Evolutionary conservation across 805 yeast genomes (phyloP).

Genomic region (Pichia paraexigua): DNA sequence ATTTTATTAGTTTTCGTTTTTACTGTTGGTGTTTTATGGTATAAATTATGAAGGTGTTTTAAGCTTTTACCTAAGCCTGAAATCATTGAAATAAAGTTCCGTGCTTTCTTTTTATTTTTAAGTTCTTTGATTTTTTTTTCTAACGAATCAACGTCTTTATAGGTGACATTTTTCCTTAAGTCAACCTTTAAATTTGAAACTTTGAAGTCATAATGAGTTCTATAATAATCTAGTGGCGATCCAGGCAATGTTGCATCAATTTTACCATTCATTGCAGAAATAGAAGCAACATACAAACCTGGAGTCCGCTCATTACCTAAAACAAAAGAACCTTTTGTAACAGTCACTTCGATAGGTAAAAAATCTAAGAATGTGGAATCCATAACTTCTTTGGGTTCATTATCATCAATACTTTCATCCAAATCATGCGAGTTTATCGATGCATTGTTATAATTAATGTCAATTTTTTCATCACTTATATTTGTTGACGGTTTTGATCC

Average conservation of each 20-base stretch:
- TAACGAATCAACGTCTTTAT: conserved; percentile 26
- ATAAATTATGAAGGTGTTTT: neutral
- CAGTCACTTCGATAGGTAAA: conserved; percentile 56
- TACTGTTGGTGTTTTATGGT: conserved; percentile 2
- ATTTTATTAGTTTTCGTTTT: conserved; percentile 5
- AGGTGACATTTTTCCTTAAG: conserved; percentile 66
- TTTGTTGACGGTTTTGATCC: neutral
- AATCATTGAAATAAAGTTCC: neutral
- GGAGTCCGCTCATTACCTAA: conserved; percentile 78
- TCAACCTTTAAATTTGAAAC: conserved; percentile 49
- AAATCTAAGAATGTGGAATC: conserved; percentile 22
- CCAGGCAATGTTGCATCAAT: conserved; percentile 48
- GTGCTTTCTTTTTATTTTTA: conserved; percentile 1
- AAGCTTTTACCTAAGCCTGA: conserved; percentile 5
- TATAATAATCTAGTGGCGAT: conserved; percentile 46
- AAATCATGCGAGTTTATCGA: neutral
- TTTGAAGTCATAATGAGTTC: conserved; percentile 36
- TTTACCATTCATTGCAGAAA: conserved; percentile 43
- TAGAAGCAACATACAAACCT: conserved; percentile 58
- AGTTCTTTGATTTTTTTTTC: conserved; percentile 2
- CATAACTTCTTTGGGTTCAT: conserved; percentile 4
- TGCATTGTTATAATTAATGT: neutral
- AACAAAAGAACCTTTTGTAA: conserved; percentile 64
- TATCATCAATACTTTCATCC: neutral
- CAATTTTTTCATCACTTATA: neutral